These are phyloP conservation scores for Bacterosira constricta DNA, from an alignment of 108 stramenopile genomes.

Conservation along the genomic window DNA sequence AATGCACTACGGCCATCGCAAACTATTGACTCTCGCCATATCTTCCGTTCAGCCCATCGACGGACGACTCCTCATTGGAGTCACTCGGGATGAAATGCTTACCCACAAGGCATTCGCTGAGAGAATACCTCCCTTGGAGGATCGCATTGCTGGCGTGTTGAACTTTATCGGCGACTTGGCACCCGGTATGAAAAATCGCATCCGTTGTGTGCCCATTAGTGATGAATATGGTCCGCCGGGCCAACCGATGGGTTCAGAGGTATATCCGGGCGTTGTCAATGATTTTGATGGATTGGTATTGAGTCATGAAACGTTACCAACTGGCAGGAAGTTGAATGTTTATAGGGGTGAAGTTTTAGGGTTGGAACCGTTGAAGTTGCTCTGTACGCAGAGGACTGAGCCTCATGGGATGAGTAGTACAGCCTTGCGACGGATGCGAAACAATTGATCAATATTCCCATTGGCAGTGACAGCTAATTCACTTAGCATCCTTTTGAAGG, in stretches of 20 bases:
- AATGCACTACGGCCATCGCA: constrained; percentile 93
- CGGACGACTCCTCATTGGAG: constrained; percentile 76
- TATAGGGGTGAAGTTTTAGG: constrained; percentile 64
- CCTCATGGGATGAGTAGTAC: constrained; percentile 90
- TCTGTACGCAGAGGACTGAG: constrained; percentile 88
- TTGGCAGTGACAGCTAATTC: too few species aligned
- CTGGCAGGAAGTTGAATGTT: constrained; percentile 72
- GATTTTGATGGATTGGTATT: constrained; percentile 84
- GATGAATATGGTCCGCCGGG: constrained; percentile 87
- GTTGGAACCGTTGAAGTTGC: constrained; percentile 65
- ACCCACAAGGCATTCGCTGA: constrained; percentile 69
- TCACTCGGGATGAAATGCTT: constrained; percentile 87
- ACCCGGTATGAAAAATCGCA: constrained; percentile 87
- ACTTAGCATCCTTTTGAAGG: too few species aligned
- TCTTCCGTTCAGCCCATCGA: constrained; percentile 73
- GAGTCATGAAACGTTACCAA: constrained; percentile 84
- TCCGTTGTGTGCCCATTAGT: constrained; percentile 67
- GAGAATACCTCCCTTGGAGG: constrained; percentile 61
- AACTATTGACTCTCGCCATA: constrained; percentile 85
- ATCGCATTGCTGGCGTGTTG: constrained; percentile 65
- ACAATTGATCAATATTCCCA: background rate
- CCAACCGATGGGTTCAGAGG: constrained; percentile 23
- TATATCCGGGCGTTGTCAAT: constrained; percentile 34
- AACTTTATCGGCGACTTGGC: constrained; percentile 80
- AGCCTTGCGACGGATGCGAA: constrained; percentile 62